These are phyloP conservation scores for Physaria fendleri DNA, from an alignment of 345 rosid species.

Conservation along the genomic window DNA sequence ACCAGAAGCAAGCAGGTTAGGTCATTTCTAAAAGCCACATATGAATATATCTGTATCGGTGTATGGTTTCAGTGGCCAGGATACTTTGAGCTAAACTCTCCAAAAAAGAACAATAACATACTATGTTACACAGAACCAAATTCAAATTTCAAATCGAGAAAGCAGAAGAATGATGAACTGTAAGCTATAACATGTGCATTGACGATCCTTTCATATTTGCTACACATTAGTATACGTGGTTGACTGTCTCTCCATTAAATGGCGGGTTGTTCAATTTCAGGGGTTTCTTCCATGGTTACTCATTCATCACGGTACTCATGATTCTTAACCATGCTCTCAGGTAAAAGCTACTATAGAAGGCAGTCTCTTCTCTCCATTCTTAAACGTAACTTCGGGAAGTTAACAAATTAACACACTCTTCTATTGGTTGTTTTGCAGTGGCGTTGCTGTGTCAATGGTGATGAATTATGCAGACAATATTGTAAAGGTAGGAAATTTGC, in stretches of 20 bases:
- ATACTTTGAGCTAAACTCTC: too few relatives aligned
- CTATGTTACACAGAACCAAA: too few relatives aligned
- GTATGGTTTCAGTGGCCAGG: too few relatives aligned
- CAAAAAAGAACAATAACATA: too few relatives aligned
- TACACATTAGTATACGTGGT: too few relatives aligned
- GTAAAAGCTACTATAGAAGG: slow-evolving; percentile 32
- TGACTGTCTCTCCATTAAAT: background rate
- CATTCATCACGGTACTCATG: slow-evolving; percentile 75
- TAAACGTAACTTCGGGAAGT: background rate
- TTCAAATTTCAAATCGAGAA: too few relatives aligned
- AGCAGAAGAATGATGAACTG: too few relatives aligned
- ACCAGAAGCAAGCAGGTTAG: too few relatives aligned
- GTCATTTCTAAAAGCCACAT: too few relatives aligned
- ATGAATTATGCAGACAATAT: slow-evolving; percentile 97
- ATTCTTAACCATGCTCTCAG: slow-evolving; percentile 96
- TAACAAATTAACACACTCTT: background rate
- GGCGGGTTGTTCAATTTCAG: slow-evolving; percentile 31
- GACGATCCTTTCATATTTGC: slow-evolving; percentile 34
- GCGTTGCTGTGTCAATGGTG: slow-evolving; percentile 96
- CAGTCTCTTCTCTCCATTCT: slow-evolving; percentile 14
- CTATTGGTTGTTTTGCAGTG: slow-evolving; percentile 44
- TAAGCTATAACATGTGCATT: slow-evolving; percentile 78
- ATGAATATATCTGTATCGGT: too few relatives aligned
- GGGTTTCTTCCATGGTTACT: slow-evolving; percentile 98
- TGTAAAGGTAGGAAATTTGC: slow-evolving; percentile 55